Evolutionary conservation across 805 yeast genomes (phyloP).

Genomic region (Candida maltosa): DNA sequence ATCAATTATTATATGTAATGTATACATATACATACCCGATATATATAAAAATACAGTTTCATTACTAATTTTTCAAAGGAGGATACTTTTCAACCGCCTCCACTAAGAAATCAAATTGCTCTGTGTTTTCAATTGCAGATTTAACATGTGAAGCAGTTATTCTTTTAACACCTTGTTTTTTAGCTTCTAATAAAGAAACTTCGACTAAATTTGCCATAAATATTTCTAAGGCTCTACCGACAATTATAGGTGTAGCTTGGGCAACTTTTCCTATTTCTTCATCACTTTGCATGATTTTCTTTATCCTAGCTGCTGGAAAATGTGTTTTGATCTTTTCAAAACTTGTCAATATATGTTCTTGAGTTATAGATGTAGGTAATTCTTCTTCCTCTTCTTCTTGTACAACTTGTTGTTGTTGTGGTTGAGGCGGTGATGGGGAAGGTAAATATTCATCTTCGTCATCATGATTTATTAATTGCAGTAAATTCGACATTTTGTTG

Average conservation of each 20-base stretch:
- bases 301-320: slow-evolving; percentile 90
- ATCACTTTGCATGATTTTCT: slow-evolving; percentile 95
- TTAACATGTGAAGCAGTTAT: slow-evolving; percentile 81
- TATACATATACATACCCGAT: too few relatives aligned
- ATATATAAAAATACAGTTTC: too few relatives aligned
- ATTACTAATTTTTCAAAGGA: too few relatives aligned
- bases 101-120: slow-evolving; percentile 88
- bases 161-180: slow-evolving; percentile 68
- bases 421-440: not conserved
- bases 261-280: slow-evolving; percentile 99
- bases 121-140: slow-evolving; percentile 78
- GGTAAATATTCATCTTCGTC: slow-evolving; percentile 8
- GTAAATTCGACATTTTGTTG: slow-evolving; percentile 10
- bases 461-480: slow-evolving; percentile 10
- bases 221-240: slow-evolving; percentile 90
- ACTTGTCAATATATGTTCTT: slow-evolving; percentile 27
- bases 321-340: slow-evolving; percentile 68
- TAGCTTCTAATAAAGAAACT: slow-evolving; percentile 76
- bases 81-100: slow-evolving; percentile 68
- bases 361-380: slow-evolving; percentile 17
- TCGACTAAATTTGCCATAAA: slow-evolving; percentile 88
- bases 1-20: too few relatives aligned
- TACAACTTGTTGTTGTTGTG: not conserved
- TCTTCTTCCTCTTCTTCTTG: not conserved
- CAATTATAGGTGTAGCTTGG: slow-evolving; percentile 97